Evolutionary conservation across 2,329 filamentous ascomycete species (phyloP), one percentile per base, ranked within the genome.

Genomic region (Cytospora leucostoma): DNA sequence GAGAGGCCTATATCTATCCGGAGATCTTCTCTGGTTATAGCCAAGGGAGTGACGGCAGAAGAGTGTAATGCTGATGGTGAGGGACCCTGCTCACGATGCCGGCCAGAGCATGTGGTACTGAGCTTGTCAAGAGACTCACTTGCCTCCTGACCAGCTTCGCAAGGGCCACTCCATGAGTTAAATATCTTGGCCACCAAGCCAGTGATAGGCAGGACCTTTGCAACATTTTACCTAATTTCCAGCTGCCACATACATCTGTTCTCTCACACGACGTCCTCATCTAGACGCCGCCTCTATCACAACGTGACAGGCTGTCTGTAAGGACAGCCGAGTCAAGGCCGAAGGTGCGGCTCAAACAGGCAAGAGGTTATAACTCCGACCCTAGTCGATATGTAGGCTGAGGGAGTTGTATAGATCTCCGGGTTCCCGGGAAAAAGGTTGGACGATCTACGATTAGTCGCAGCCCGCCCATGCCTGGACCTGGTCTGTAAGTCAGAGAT

Each of bases 41-140:
- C 32, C 34, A 59, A 66, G 62, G 55, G 56, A 65, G 37, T 55
- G 65, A 65, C 65, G 44, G 27, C 34, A 49, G 37, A 59, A 21
- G 38, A 49, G 40, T 13, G 38, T 33, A 32, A 5, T 59, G 60
- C 32, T 59, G 52, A 49, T 21, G 33, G 6, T 53, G 54, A 56
- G 51, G 38, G 49, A 8, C 47, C 55, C 54, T 59, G 34, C 33
- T 54, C 65, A 57, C 51, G 47, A 58, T n/a, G 61, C 40, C 64
- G 64, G 60, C 61, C 51, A 56, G 58, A 44, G 58, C 66, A 67
- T 65, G 64, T 64, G 64, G 32, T 49, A 51, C 17, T 57, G 2
- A 17, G 55, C 21, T 47, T 59, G 59, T 62, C 56, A 65, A 65
- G 37, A 60, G 59, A 66, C 61, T 59, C 57, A 66, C 61, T 59